Percentiles rank a stretch among this genome's conserved stretches.
Evolutionary conservation across 805 yeast genomes (phyloP).

Genomic region (Hanseniaspora opuntiae): DNA sequence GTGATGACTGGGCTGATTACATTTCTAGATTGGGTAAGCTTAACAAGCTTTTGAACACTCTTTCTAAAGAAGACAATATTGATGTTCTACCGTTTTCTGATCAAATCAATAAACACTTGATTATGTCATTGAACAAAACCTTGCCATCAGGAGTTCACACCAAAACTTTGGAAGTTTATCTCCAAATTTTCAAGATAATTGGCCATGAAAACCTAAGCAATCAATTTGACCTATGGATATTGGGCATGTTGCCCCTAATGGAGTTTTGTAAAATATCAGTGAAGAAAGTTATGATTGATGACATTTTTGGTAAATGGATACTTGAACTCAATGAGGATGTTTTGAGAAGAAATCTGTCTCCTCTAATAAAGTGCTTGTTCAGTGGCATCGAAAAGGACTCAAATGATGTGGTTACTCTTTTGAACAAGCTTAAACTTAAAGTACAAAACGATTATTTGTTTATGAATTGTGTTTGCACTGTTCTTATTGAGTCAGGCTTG

Average conservation of each 20-base stretch:
- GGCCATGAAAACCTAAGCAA: constrained; percentile 41
- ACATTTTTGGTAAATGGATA: constrained; percentile 43
- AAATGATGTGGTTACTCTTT: constrained; percentile 51
- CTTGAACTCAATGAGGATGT: constrained; percentile 37
- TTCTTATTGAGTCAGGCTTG: constrained; percentile 67
- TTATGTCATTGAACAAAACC: constrained; percentile 65
- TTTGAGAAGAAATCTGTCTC: constrained; percentile 46
- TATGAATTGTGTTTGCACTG: constrained; percentile 72
- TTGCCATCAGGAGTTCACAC: constrained; percentile 94
- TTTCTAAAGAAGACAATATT: constrained; percentile 23
- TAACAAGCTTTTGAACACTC: constrained; percentile 38
- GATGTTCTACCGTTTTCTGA: constrained; percentile 52
- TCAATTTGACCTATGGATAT: constrained; percentile 67
- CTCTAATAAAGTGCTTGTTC: constrained; percentile 58
- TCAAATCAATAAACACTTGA: constrained; percentile 54
- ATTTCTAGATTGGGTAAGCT: constrained; percentile 75
- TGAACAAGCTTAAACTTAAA: constrained; percentile 46
- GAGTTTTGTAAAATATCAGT: constrained; percentile 81
- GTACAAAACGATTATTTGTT: constrained; percentile 58
- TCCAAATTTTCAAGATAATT: constrained; percentile 50
- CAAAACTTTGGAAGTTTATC: constrained; percentile 69
- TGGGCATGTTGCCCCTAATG: constrained; percentile 82
- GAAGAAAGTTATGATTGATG: constrained; percentile 54
- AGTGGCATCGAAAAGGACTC: constrained; percentile 91
- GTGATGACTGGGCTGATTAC: constrained; percentile 96